A percentile compares a stretch with the other conserved stretches of the same genome.
phyloP scores from a whole-genome alignment of 1,284 basidiomycete genomes.

The Schizopora paradoxa region DNA sequence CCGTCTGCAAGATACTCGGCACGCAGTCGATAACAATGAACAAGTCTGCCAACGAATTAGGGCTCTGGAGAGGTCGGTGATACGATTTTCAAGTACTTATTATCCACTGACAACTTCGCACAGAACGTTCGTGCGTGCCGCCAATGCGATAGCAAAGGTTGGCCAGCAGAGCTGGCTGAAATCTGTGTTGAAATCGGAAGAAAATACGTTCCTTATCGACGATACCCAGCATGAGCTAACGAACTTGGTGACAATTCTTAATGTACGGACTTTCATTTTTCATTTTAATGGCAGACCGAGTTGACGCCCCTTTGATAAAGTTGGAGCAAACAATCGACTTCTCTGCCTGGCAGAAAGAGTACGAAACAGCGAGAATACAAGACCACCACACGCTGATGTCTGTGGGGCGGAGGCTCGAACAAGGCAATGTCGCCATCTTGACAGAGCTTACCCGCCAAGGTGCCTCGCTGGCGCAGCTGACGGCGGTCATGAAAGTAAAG shows the following conservation, averaged over 20 bases:
- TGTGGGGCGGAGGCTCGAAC: slow-evolving; percentile 1
- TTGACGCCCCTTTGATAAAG: slow-evolving; percentile 1
- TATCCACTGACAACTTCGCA: neutral
- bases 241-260: slow-evolving; percentile 21
- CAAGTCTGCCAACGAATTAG: slow-evolving; percentile 14
- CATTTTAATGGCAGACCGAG: neutral
- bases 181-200: slow-evolving; percentile 20
- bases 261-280: slow-evolving; percentile 13
- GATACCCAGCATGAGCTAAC: slow-evolving; percentile 21
- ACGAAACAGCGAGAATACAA: slow-evolving; percentile 1
- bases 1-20: slow-evolving; percentile 19
- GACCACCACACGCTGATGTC: slow-evolving; percentile 2
- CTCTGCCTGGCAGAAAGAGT: slow-evolving; percentile 15
- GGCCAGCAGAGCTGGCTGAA: slow-evolving; percentile 21
- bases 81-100: neutral
- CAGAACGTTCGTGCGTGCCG: slow-evolving; percentile 21
- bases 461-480: slow-evolving; percentile 7
- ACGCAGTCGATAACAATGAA: slow-evolving; percentile 9
- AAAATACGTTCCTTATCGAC: slow-evolving; percentile 21
- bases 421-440: neutral
- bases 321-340: slow-evolving; percentile 15
- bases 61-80: slow-evolving; percentile 19
- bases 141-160: slow-evolving; percentile 20
- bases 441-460: slow-evolving; percentile 10
- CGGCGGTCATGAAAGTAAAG: neutral